Evolutionary conservation across 176 grass and related monocot species (phyloP), one percentile per base, ranked within the genome.

Genomic region (Areca catechu): DNA sequence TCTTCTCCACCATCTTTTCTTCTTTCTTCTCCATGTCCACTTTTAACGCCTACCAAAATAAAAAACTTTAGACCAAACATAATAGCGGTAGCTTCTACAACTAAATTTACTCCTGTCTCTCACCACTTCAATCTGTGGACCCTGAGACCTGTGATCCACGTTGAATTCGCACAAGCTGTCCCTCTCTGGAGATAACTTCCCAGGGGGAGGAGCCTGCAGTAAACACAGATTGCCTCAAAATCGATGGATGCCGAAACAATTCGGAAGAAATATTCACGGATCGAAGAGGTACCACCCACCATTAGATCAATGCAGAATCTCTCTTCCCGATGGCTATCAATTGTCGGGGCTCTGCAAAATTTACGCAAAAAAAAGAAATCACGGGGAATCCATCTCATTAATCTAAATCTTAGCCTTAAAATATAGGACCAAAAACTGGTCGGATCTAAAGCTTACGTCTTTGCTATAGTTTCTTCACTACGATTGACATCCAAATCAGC

Each of bases 261-360:
- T 83, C 71, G 49, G 68, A 12, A 43, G 10, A 14, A 43, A 43
- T 10, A 43, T 43, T 43, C 34, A 10, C 14, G 34, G 10, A 43
- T 43, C 34, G 84, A 73, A 66, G 76, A 65, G 61, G 68, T 83
- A 85, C 87, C 72, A 85, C 87, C 72, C 51, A 99, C 94, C 94
- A 99, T 99, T 65, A 99, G 84, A 93, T 99, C 94, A 78, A 99
- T 85, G 78, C 79, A 89, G 69, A 99, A 99, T 79, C 83, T 99
- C 62, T 86, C 77, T 77, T 89, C 81, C 61, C 85, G 76, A 64
- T 54, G 34, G 52, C 79, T 76, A 84, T 86, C 81, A 19, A 76
- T 77, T 70, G 77, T 71, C 76, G 80, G 71, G 76, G 83, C 74
- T 79, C 84, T 95, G 84, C 48, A 57, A 61, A 75, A 75, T 58